These are phyloP conservation scores for Helianthus annuus DNA, from an alignment of 129 eudicot genomes.

Conservation along the genomic window HanXRQr2.0-SUNRISE NC_035441.2:164534431-164534930, in stretches of 20 bases:
- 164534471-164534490: conserved; percentile 36
- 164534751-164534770: too few species aligned
- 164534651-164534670: conserved; percentile 39
- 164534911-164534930: too few species aligned
- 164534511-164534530: conserved; percentile 32
- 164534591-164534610: conserved; percentile 11
- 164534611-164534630: conserved; percentile 20
- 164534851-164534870: too few species aligned
- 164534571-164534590: conserved; percentile 33
- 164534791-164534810: too few species aligned
- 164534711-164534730: conserved; percentile 18
- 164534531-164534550: conserved; percentile 35
- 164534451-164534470: conserved; percentile 49
- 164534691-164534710: conserved; percentile 44
- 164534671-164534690: conserved; percentile 46
- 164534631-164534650: conserved; percentile 26
- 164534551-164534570: not conserved
- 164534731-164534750: too few species aligned
- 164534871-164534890: too few species aligned
- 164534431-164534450: conserved; percentile 56
- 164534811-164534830: too few species aligned
- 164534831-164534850: too few species aligned
- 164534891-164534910: too few species aligned
- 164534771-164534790: too few species aligned
- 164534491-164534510: conserved; percentile 11